Evolutionary conservation across 176 grass and related monocot species (phyloP), one percentile per base, ranked within the genome.

Genomic region (Microstegium vimineum): DNA sequence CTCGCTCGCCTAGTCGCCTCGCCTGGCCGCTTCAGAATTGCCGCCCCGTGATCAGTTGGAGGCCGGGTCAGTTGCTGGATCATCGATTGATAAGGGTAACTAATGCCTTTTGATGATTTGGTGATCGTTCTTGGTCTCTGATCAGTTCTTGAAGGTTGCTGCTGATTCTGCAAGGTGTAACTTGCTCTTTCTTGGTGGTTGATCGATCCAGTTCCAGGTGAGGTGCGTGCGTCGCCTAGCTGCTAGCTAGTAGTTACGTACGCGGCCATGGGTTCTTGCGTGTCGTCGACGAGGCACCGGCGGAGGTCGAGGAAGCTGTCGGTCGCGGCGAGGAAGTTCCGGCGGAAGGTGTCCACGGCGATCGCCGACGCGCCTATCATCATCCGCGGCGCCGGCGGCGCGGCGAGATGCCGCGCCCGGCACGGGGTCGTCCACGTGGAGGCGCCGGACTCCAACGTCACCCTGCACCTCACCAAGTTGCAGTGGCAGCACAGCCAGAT

Each of bases 401-500:
- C 70, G 6, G 78, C 36, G 62, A 34, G 41, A 47, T 69, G 63
- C 71, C 33, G 70, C 62, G 54, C 88, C 3, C 59, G 83, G n/a
- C 88, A 90, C 36, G 83, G 42, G 79, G 83, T 86, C 1, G 79
- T 90, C 30, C 79, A 17, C 12, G 83, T 90, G 28, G 88, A 86
- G 73, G 65, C 71, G 69, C 75, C 82, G 62, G 86, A 86, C 60
- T 90, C 92, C 6, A 94, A 91, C 89, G 77, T 95, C 23, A 94
- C 90, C 32, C 90, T 97, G 43, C 92, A 91, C 86, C 95, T 92
- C 38, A 97, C 90, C 30, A 88, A 97, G 84, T 46, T 97, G 90
- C 95, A 94, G 78, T 97, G 95, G 95, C 95, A 94, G 87, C 92
- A 91, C 83, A 95, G 84, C 79, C 90, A 98, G 73, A 89, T 88